Base-by-base conservation (phyloP, 2,329 filamentous ascomycete species). In the Nemania sp. region DNA sequence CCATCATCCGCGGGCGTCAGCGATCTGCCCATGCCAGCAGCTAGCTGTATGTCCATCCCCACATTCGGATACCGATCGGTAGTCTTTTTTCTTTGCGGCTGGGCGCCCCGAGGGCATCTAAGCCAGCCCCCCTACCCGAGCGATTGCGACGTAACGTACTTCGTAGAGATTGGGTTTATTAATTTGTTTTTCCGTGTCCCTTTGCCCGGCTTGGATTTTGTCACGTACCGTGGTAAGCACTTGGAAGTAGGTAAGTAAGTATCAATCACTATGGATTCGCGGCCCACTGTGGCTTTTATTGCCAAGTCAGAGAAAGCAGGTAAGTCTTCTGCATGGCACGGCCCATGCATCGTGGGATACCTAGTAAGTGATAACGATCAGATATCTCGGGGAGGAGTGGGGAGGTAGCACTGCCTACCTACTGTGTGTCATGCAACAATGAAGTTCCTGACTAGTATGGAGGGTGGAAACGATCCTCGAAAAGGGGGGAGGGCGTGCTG, bases 201-300 rank as follows among this genome's bases (percentile, higher is more conserved):
- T 55, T 51, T 50, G 35, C 45, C 51, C 57, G 51, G 39, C 37
- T 50, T 50, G 37, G 17, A 42, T 29, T 45, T 37, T 59, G 37
- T 35, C 37, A 34, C 17, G 42, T 50, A n/a, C n/a, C n/a, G n/a
- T n/a, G n/a, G n/a, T n/a, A n/a, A n/a, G n/a, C n/a, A n/a, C n/a
- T n/a, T n/a, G n/a, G n/a, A n/a, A n/a, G n/a, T n/a, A 49, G 7
- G 25, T 29, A 29, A 29, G 25, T 29, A 29, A 29, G 25, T 29
- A 29, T 43, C 25, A 37, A 45, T 49, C 35, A n/a, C n/a, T n/a
- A n/a, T 37, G 29, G 11, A n/a, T 12, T 35, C 17, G 37, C 29
- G 29, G 25, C 37, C 52, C 34, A 34, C 29, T 21, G 55, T 50
- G 37, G 46, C 57, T 34, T 10, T n/a, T n/a, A n/a, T n/a, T 20